Conservation (phyloP, 768 basidiomycete species). For the Lactarius tabidus region DNA sequence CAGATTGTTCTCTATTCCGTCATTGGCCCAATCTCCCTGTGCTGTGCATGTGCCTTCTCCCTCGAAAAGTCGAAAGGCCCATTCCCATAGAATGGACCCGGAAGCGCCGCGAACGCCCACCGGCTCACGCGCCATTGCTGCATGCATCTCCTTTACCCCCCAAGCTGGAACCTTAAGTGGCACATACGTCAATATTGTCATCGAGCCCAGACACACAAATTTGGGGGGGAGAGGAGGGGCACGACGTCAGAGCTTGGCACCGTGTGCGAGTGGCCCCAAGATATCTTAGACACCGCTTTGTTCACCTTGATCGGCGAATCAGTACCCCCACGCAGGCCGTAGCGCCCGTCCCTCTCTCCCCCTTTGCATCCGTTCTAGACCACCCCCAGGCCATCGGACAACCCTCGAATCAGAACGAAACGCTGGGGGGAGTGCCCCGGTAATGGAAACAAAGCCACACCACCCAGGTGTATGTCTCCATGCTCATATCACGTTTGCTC, state of each 20-base stretch:
- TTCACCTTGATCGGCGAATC: background rate
- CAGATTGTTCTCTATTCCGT: background rate
- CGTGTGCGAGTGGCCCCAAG: background rate
- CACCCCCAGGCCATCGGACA: background rate
- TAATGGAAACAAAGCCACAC: background rate
- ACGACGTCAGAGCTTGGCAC: background rate
- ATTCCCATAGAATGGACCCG: constrained; percentile 1
- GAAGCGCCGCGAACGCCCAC: background rate
- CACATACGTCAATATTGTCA: background rate
- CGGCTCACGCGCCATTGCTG: background rate
- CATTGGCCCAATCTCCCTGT: background rate
- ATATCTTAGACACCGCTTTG: background rate
- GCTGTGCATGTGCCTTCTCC: background rate
- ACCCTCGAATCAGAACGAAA: background rate
- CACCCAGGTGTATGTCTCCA: background rate
- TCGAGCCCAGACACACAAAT: background rate
- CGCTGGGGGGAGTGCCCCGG: background rate
- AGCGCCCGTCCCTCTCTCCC: background rate
- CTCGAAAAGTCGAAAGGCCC: background rate
- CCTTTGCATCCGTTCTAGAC: background rate
- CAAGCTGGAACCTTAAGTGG: background rate
- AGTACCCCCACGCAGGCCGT: background rate
- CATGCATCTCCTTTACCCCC: background rate
- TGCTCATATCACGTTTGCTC: background rate
- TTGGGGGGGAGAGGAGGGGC: background rate